Percentiles rank a stretch among this genome's conserved stretches.
phyloP scores from a whole-genome alignment of 768 basidiomycete species.

The Lentinula detonsa region DNA sequence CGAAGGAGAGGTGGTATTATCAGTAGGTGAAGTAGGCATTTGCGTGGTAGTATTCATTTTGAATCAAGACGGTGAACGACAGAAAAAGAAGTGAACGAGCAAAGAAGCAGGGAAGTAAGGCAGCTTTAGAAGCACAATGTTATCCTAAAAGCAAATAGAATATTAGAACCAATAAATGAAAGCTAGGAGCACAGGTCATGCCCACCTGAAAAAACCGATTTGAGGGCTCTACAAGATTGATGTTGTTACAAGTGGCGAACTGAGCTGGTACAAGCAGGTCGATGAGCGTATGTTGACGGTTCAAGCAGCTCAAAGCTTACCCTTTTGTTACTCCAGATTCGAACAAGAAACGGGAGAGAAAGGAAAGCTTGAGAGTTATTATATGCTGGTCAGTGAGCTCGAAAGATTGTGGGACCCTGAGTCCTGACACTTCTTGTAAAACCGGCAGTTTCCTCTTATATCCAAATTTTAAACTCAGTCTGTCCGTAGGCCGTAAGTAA shows the following conservation, averaged over 20 bases:
- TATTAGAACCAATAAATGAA: constrained; percentile 17
- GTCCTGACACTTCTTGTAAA: not conserved
- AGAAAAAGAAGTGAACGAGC: constrained; percentile 45
- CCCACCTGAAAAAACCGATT: constrained; percentile 47
- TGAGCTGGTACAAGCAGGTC: constrained; percentile 28
- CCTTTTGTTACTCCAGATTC: constrained; percentile 42
- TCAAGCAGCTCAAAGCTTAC: constrained; percentile 23
- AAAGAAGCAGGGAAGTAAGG: constrained; percentile 44
- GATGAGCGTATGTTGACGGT: constrained; percentile 8
- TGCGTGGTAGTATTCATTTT: constrained; percentile 70
- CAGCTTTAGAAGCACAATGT: constrained; percentile 62
- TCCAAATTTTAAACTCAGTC: not conserved
- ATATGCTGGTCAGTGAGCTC: constrained; percentile 8
- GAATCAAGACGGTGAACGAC: constrained; percentile 49
- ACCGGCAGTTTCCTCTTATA: constrained; percentile 4
- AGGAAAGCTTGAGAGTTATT: constrained; percentile 7
- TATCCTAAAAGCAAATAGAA: constrained; percentile 33
- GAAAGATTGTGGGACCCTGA: constrained; percentile 5
- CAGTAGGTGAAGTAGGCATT: constrained; percentile 66
- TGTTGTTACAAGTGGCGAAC: constrained; percentile 76
- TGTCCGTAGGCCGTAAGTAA: not conserved
- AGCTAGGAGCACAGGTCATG: constrained; percentile 19
- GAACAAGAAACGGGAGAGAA: constrained; percentile 4
- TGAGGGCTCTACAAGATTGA: constrained; percentile 59
- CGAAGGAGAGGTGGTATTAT: constrained; percentile 54